These are phyloP conservation scores for Psophocarpus tetragonolobus DNA, from an alignment of 306 rosid species.

Conservation along the genomic window DNA sequence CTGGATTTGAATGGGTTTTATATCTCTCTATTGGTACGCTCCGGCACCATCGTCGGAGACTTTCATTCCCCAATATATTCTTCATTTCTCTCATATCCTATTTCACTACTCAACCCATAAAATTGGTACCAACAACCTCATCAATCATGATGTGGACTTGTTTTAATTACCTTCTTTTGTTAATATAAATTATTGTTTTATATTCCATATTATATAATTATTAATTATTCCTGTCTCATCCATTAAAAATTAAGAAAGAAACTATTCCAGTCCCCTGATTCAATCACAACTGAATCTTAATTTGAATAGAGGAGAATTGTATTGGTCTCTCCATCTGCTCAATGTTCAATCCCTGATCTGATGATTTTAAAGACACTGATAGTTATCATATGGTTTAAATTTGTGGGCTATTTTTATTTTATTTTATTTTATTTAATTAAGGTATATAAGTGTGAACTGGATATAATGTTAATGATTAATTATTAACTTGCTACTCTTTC, in stretches of 20 bases:
- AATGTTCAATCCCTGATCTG: background rate
- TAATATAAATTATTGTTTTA: background rate
- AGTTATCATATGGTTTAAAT: background rate
- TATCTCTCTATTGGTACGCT: slow-evolving; percentile 36
- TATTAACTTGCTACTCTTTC: slow-evolving; percentile 15
- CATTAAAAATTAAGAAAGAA: too few relatives aligned
- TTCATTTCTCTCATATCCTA: background rate
- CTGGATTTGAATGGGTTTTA: slow-evolving; percentile 26
- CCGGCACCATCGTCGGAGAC: slow-evolving; percentile 65
- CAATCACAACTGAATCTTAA: background rate
- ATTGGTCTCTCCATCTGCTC: background rate
- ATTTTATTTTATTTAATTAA: background rate
- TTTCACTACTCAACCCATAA: too few relatives aligned
- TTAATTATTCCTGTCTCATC: too few relatives aligned
- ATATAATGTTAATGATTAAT: slow-evolving; percentile 30
- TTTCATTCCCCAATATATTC: slow-evolving; percentile 73
- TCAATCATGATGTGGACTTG: too few relatives aligned
- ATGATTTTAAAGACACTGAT: background rate
- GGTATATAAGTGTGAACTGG: background rate
- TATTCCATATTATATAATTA: too few relatives aligned
- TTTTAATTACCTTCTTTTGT: too few relatives aligned
- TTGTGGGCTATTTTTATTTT: background rate
- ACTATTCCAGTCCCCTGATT: background rate
- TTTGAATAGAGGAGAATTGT: background rate
- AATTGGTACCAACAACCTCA: too few relatives aligned